Evolutionary conservation across 1,284 basidiomycete genomes (phyloP).

Genomic region (Microbotryomycetes sp.): DNA sequence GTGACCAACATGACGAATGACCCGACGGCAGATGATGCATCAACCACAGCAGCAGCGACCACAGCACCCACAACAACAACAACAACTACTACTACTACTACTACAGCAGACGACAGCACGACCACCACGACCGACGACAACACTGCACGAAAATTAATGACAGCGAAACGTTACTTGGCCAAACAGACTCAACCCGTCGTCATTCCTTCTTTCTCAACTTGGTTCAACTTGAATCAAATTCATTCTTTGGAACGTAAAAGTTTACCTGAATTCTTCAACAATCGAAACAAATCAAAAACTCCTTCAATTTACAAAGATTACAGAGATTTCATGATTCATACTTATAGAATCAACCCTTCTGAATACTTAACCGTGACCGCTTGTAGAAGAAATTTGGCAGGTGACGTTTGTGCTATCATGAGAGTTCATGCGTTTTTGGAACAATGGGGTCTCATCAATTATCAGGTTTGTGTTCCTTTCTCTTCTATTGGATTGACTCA

Average conservation of each 20-base stretch:
- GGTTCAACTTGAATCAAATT: constrained; percentile 94
- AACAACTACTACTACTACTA: no score
- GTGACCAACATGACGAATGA: no score
- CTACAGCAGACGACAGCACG: no score
- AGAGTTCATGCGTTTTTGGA: constrained; percentile 97
- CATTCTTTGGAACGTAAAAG: constrained; percentile 87
- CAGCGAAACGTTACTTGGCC: constrained; percentile 83
- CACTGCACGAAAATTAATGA: constrained; percentile 5
- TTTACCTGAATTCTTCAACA: constrained; percentile 97
- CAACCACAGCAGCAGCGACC: no score
- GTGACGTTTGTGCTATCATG: constrained; percentile 98
- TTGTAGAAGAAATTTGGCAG: constrained; percentile 89
- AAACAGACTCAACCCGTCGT: constrained; percentile 90
- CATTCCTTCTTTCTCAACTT: constrained; percentile 93
- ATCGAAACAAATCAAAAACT: constrained; percentile 88
- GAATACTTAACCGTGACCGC: constrained; percentile 98
- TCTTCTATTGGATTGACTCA: neutral
- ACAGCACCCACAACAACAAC: no score
- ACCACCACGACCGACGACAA: no score
- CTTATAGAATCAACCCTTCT: constrained; percentile 84
- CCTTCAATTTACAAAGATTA: constrained; percentile 98
- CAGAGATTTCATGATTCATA: constrained; percentile 99
- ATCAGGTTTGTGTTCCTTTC: constrained; percentile 60
- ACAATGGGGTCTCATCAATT: constrained; percentile 99
- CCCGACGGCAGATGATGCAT: no score